Conservation (phyloP, 257 asterid genomes). For the Nicotiana noctiflora region DNA sequence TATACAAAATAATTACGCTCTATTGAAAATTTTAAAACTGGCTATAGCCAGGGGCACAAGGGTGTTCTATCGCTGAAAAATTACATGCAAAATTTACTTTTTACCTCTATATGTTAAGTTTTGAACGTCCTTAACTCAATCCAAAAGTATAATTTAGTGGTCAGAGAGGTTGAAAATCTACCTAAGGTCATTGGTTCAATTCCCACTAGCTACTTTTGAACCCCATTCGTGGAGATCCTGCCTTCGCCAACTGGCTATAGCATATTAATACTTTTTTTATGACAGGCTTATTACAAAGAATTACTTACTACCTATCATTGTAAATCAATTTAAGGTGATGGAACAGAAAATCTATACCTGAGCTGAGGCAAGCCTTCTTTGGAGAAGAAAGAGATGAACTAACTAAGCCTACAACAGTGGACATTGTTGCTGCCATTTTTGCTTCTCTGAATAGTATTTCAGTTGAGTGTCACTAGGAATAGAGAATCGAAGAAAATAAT, state of each 20-base stretch:
- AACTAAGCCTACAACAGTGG: slow-evolving; percentile 62
- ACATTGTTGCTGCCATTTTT: slow-evolving; percentile 63
- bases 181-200: too few relatives aligned
- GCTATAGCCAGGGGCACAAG: too few relatives aligned
- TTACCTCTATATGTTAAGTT: too few relatives aligned
- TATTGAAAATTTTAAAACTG: not conserved
- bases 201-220: too few relatives aligned
- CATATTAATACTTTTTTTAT: too few relatives aligned
- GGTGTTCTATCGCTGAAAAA: too few relatives aligned
- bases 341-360: slow-evolving; percentile 28
- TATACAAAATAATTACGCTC: not conserved
- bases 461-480: not conserved
- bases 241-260: too few relatives aligned
- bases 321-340: not conserved
- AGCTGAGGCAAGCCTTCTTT: slow-evolving; percentile 34
- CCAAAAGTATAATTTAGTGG: too few relatives aligned
- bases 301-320: not conserved
- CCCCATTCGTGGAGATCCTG: too few relatives aligned
- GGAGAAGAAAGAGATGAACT: slow-evolving; percentile 47
- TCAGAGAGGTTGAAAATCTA: too few relatives aligned
- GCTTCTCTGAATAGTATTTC: not conserved
- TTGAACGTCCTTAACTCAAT: too few relatives aligned
- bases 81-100: too few relatives aligned
- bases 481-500: slow-evolving; percentile 8
- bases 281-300: not conserved